Conservation (phyloP, 1,284 basidiomycete genomes). For the Naganishia sp. region DNA sequence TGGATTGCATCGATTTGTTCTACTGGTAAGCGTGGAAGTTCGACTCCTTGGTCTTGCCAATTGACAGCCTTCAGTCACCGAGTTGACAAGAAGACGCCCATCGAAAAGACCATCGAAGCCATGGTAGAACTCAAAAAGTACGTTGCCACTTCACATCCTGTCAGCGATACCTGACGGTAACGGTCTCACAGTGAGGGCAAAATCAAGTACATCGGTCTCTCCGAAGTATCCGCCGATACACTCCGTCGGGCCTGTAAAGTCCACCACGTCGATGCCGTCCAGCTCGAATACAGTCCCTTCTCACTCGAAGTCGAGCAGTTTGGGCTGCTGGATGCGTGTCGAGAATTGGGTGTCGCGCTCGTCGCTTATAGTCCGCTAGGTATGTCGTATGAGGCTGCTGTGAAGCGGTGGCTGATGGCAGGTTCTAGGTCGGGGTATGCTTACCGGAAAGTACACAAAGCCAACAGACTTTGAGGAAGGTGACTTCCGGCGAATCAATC, state of each 20-base stretch:
- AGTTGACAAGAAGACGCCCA: constrained; percentile 53
- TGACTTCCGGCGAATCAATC: constrained; percentile 55
- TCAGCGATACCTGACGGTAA: not conserved
- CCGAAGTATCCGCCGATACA: constrained; percentile 61
- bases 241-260: constrained; percentile 62
- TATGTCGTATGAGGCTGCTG: not conserved
- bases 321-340: constrained; percentile 49
- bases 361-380: constrained; percentile 64
- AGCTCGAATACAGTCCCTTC: constrained; percentile 66
- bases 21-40: constrained; percentile 53
- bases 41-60: constrained; percentile 42
- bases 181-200: constrained; percentile 55
- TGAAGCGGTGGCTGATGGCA: not conserved
- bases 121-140: constrained; percentile 52
- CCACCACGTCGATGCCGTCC: constrained; percentile 64
- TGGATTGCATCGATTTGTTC: constrained; percentile 58
- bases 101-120: constrained; percentile 56
- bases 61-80: constrained; percentile 36
- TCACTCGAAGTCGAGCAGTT: constrained; percentile 51
- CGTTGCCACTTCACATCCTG: not conserved
- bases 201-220: constrained; percentile 64
- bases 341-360: constrained; percentile 54
- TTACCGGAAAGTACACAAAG: constrained; percentile 62
- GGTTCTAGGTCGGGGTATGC: constrained; percentile 59
- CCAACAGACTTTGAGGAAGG: constrained; percentile 60